phyloP scores from a whole-genome alignment of 148 eudicot species.

The Selenicereus undatus region DNA sequence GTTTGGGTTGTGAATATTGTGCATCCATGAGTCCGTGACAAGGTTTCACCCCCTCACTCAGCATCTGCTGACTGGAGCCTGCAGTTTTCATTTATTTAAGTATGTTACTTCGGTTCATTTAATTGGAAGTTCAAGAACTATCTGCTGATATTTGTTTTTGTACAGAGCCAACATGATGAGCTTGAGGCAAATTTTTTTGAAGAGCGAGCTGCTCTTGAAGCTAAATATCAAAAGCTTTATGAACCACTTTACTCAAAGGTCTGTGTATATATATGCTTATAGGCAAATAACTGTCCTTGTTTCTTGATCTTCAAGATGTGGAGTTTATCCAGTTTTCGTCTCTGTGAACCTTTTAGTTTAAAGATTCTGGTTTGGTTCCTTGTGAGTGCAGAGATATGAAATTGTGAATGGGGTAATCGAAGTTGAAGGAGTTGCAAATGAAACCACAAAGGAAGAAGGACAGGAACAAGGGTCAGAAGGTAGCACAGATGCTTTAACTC shows the following conservation, averaged over 20 bases:
- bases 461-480: constrained; percentile 47
- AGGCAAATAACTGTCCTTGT: not conserved
- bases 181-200: constrained; percentile 77
- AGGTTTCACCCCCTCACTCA: not conserved
- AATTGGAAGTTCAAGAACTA: constrained; percentile 17
- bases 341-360: not conserved
- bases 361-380: not conserved
- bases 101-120: not conserved
- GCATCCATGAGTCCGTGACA: not conserved
- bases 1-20: not conserved
- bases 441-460: constrained; percentile 34
- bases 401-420: constrained; percentile 78
- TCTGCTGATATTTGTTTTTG: not conserved
- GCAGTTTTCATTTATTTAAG: not conserved
- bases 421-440: constrained; percentile 57
- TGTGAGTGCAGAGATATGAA: constrained; percentile 54
- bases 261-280: constrained; percentile 7
- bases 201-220: constrained; percentile 89
- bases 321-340: not conserved
- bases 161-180: constrained; percentile 71
- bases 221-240: constrained; percentile 81
- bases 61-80: not conserved
- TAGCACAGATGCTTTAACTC: constrained; percentile 1
- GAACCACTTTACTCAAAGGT: constrained; percentile 74
- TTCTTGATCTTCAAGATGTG: not conserved